Evolutionary conservation across 2,329 filamentous ascomycete genomes (phyloP).

Genomic region (Diaporthe sp.): DNA sequence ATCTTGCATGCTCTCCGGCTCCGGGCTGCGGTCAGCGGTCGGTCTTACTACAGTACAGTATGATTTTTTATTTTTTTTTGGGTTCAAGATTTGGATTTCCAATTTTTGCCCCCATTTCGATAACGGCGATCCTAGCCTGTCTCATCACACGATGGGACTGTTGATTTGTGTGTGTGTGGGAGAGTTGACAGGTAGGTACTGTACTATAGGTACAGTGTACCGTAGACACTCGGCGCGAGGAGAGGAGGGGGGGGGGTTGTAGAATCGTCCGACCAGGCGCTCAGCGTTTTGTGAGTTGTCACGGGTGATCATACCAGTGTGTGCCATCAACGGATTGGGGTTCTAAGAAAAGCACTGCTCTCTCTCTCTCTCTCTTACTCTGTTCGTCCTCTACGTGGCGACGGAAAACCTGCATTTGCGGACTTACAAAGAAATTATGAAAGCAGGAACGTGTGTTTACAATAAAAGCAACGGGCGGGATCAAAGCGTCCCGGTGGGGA

Average conservation of each 20-base stretch:
- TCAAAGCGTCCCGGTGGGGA: neutral
- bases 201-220: neutral
- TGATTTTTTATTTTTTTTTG: neutral
- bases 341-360: neutral
- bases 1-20: conserved; percentile 29
- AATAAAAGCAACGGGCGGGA: neutral
- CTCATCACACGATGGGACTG: neutral
- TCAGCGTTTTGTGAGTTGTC: conserved; percentile 20
- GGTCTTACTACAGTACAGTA: no score
- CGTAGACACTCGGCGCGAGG: neutral
- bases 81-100: neutral
- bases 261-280: neutral
- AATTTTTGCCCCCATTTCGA: neutral
- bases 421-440: conserved; percentile 26
- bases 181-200: neutral
- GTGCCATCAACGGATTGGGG: neutral
- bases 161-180: neutral
- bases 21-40: conserved; percentile 4
- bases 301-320: conserved; percentile 13
- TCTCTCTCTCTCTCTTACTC: neutral
- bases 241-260: neutral
- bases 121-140: neutral
- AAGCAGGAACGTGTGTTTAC: neutral
- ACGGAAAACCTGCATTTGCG: neutral
- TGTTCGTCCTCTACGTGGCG: neutral